phyloP scores from a whole-genome alignment of 2,329 filamentous ascomycete species.

The Chrysoporthe cubensis region DNA sequence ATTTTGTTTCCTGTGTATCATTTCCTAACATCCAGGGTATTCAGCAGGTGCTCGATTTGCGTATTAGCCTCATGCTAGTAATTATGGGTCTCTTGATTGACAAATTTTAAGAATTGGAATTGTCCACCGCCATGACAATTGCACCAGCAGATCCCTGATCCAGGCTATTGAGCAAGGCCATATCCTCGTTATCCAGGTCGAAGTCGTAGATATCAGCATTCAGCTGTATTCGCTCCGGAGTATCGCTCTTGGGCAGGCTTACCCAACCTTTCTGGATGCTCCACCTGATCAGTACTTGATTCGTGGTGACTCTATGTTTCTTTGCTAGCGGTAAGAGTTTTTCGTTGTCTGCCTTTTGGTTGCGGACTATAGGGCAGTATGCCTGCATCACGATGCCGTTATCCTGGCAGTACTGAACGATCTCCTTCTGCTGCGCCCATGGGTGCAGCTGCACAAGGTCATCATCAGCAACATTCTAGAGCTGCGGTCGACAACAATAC shows the following conservation, averaged over 20 bases:
- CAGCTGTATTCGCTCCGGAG: conserved; percentile 59
- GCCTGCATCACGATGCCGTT: conserved; percentile 65
- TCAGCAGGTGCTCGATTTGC: not conserved
- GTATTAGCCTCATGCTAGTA: not conserved
- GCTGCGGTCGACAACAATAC: not conserved
- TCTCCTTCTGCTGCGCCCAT: conserved; percentile 62
- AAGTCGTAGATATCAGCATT: conserved; percentile 69
- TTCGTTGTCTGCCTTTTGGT: conserved; percentile 51
- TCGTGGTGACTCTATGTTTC: conserved; percentile 58
- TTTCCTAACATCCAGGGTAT: no score
- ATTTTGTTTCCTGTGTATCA: no score
- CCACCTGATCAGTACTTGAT: conserved; percentile 64
- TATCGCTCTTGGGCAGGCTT: conserved; percentile 67
- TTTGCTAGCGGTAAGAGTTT: conserved; percentile 57
- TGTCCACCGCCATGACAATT: conserved; percentile 28
- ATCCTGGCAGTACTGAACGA: conserved; percentile 68
- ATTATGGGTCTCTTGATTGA: no score
- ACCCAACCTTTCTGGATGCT: conserved; percentile 60
- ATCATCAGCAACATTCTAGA: not conserved
- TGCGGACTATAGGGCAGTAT: conserved; percentile 44
- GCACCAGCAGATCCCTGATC: conserved; percentile 15
- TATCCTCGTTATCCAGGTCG: conserved; percentile 59
- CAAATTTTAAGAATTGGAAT: not conserved
- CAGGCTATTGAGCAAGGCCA: conserved; percentile 37
- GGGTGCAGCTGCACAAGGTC: conserved; percentile 64